Evolutionary conservation across 495 filamentous ascomycete species (phyloP).

Genomic region (Aspergillus homomorphus): DNA sequence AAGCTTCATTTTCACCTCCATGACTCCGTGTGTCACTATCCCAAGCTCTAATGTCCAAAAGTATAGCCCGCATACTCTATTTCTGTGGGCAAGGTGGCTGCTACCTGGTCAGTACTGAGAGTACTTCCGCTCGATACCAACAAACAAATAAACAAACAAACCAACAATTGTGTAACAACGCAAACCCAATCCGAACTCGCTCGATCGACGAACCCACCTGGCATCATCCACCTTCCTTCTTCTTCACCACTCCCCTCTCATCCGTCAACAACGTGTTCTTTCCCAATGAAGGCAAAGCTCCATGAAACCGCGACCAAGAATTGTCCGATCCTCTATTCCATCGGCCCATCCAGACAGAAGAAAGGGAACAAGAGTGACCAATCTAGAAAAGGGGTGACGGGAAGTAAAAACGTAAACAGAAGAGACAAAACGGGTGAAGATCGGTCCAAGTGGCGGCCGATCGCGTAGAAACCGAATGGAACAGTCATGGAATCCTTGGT

Average conservation of each 20-base stretch:
- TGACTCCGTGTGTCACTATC: not conserved
- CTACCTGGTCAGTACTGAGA: not conserved
- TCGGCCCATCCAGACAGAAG: not conserved
- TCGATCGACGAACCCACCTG: not conserved
- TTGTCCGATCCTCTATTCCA: no score
- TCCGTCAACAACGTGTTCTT: conserved; percentile 8
- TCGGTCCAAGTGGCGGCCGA: not conserved
- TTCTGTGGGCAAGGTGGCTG: not conserved
- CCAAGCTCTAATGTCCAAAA: not conserved
- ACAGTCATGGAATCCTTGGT: not conserved
- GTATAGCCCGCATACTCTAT: not conserved
- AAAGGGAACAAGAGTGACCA: no score
- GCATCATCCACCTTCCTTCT: not conserved
- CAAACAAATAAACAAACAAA: not conserved
- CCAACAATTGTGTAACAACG: not conserved
- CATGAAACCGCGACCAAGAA: not conserved
- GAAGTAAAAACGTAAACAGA: not conserved
- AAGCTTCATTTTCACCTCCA: no score
- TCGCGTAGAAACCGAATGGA: not conserved
- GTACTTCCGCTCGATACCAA: not conserved
- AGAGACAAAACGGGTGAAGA: not conserved
- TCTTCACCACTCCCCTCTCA: not conserved
- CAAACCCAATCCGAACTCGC: not conserved
- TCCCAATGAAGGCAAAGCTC: not conserved
- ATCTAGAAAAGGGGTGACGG: not conserved